Percentiles rank a stretch among this genome's conserved stretches.
phyloP scores from a whole-genome alignment of 2,329 filamentous ascomycete species.

The Xylaria sp. region DNA sequence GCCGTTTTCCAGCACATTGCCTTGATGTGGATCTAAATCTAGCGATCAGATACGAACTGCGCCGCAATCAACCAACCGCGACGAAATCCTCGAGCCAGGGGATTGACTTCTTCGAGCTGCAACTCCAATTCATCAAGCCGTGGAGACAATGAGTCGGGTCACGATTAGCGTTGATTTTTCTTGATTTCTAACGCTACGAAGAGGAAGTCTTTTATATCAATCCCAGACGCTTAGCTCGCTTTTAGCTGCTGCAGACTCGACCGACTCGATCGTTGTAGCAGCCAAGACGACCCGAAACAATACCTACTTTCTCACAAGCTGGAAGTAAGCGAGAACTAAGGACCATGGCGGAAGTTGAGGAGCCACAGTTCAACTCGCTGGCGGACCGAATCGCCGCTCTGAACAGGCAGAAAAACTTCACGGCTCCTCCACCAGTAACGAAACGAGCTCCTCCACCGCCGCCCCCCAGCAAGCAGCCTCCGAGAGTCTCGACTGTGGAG shows the following conservation, averaged over 20 bases:
- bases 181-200: background rate
- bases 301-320: background rate
- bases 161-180: background rate
- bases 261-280: background rate
- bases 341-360: constrained; percentile 69
- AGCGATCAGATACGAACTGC: constrained; percentile 22
- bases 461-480: constrained; percentile 56
- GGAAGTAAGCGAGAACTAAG: background rate
- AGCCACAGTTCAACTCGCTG: constrained; percentile 70
- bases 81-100: constrained; percentile 11
- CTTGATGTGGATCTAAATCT: background rate
- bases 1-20: background rate
- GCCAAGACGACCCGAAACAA: background rate
- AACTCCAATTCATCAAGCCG: background rate
- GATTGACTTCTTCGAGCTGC: background rate
- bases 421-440: constrained; percentile 46
- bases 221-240: background rate
- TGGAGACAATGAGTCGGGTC: background rate
- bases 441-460: constrained; percentile 60
- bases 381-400: constrained; percentile 73
- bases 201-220: background rate
- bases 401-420: constrained; percentile 70
- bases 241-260: background rate
- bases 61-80: constrained; percentile 17
- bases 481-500: constrained; percentile 53